phyloP scores from a whole-genome alignment of 305 asterid genomes.

The Andrographis paniculata region DNA sequence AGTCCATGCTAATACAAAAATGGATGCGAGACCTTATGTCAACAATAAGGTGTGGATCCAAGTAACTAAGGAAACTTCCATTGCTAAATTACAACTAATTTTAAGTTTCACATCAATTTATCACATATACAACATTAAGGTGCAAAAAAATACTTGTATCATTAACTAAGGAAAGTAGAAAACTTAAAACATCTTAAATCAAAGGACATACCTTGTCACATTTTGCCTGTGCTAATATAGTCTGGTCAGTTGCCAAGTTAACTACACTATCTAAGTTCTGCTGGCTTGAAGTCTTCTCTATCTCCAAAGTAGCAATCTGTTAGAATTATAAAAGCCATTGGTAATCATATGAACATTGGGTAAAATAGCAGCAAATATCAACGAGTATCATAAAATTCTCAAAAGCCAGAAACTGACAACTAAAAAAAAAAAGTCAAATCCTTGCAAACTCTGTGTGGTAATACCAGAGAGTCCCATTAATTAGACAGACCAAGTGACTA shows the following conservation, averaged over 20 bases:
- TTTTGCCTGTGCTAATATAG: conserved; percentile 50
- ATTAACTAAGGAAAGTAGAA: conserved; percentile 9
- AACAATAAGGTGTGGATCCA: background rate
- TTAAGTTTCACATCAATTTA: background rate
- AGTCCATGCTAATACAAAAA: background rate
- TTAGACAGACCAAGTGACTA: too few species aligned
- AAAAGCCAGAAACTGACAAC: conserved; percentile 6
- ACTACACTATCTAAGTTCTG: conserved; percentile 47
- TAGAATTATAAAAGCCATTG: conserved; percentile 17
- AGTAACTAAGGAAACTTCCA: conserved; percentile 1
- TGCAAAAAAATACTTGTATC: background rate
- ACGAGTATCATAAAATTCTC: too few species aligned
- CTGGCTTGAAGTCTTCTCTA: conserved; percentile 79
- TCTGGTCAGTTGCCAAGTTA: conserved; percentile 60
- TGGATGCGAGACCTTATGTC: background rate
- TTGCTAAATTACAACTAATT: background rate
- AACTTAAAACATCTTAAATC: conserved; percentile 10
- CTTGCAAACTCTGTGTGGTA: too few species aligned
- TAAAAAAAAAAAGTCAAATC: too few species aligned
- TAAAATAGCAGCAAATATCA: too few species aligned
- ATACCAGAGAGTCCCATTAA: too few species aligned
- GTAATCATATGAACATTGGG: conserved; percentile 12
- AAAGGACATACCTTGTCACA: conserved; percentile 51
- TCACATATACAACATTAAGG: background rate
- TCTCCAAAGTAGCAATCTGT: conserved; percentile 66